Base-by-base conservation (phyloP, 2,329 filamentous ascomycete species). In the Claviceps sp. region DNA sequence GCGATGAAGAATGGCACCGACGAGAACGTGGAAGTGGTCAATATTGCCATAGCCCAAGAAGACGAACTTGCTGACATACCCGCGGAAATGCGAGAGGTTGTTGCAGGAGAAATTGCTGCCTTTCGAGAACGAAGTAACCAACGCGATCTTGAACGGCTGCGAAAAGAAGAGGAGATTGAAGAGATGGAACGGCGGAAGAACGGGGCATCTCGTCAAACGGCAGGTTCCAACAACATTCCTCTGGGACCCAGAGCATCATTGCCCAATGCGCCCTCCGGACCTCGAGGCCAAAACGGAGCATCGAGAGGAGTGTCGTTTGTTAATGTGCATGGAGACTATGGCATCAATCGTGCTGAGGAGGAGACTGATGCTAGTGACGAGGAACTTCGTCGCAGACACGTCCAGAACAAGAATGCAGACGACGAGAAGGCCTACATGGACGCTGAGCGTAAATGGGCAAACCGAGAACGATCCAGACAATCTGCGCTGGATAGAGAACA, bases 11-110 rank as follows among this genome's bases (percentile, higher is more conserved):
- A 87, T 55, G 69, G 74, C 26, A 72, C 74, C 40, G 81, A 80
- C 41, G 81, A 82, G 37, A 79, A 81, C 51, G 82, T 88, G 5
- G 89, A 95, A 66, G 84, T 96, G 41, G 84, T 95, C 57, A 95
- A 90, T 53, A 95, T 97, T 54, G 85, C 89, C 4, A 76, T 95
- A 36, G 82, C 84, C 1, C 80, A 86, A 50, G 93, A 98, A 56
- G 94, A 98, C 62, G 93, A 98, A 63, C 75, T 98, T 34, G 85
- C 90, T 20, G 93, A 98, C 61, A 96, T 98, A 47, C 93, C 93
- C 0, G 85, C 88, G 1, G 93, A 97, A 64, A 94, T 95, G 89
- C 84, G 93, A 24, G 93, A 95, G 64, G 90, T 89, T 0, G 93
- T 98, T 16, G 88, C 93, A 0, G 85, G 85, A 53, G 94, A 98